Evolutionary conservation across 2,329 filamentous ascomycete genomes (phyloP).

Genomic region (Talaromyces sp.): DNA sequence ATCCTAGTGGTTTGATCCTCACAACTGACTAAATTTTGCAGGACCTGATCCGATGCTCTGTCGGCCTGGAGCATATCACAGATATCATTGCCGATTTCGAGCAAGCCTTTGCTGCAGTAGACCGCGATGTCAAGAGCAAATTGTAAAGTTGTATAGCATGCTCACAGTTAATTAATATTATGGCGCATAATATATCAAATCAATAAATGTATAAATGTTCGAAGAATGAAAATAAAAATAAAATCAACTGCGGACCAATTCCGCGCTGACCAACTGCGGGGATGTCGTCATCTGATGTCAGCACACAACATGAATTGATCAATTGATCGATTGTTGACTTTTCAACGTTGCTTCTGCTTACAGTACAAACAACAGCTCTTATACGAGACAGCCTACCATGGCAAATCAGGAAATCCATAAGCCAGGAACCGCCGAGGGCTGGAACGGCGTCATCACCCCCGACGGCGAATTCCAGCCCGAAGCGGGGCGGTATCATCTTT

Average conservation of each 20-base stretch:
- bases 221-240: not conserved
- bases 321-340: not conserved
- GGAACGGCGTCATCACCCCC: constrained; percentile 48
- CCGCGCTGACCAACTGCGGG: not conserved
- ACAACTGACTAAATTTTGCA: constrained; percentile 45
- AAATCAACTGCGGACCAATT: not conserved
- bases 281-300: not conserved
- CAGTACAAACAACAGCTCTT: not conserved
- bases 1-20: constrained; percentile 73
- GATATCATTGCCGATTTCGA: constrained; percentile 89
- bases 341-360: not conserved
- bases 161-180: too few species aligned
- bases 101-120: not conserved
- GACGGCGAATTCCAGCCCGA: constrained; percentile 47
- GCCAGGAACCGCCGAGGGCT: constrained; percentile 26
- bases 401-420: constrained; percentile 15
- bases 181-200: not conserved
- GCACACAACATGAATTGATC: not conserved
- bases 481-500: constrained; percentile 51
- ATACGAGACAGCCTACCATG: not conserved
- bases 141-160: not conserved
- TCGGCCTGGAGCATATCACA: constrained; percentile 93
- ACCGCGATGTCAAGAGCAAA: not conserved
- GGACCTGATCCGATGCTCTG: constrained; percentile 90
- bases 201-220: not conserved